A percentile compares a stretch with the other conserved stretches of the same genome.
Conservation (phyloP, 371 early-diverging fungal genomes). For the Haplosporangium sp. region DNA sequence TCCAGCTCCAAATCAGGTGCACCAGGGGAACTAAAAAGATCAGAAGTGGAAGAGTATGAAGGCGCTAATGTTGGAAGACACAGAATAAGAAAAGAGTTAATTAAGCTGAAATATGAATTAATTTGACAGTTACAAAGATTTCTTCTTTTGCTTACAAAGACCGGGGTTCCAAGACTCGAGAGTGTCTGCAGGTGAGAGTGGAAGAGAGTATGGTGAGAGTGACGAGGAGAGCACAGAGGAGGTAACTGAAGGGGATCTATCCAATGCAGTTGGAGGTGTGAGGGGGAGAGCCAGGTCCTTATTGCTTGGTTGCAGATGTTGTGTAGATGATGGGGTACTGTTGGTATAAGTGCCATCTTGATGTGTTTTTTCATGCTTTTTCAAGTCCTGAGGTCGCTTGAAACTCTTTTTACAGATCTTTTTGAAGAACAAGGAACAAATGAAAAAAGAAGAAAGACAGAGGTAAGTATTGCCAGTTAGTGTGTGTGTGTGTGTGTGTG, state of each 20-base stretch:
- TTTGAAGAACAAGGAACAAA: neutral
- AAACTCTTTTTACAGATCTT: conserved; percentile 87
- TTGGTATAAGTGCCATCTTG: conserved; percentile 59
- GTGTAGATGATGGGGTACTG: conserved; percentile 22
- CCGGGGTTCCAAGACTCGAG: conserved; percentile 50
- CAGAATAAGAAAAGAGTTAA: neutral
- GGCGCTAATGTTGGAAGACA: conserved; percentile 25
- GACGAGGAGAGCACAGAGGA: conserved; percentile 22
- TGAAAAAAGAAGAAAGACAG: too few relatives aligned
- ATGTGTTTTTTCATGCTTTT: conserved; percentile 93
- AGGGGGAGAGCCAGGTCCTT: conserved; percentile 17
- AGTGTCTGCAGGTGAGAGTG: conserved; percentile 50
- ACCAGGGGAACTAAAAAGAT: conserved; percentile 38
- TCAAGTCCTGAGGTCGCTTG: conserved; percentile 94
- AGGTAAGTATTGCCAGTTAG: too few relatives aligned
- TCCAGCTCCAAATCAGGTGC: conserved; percentile 42
- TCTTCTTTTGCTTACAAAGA: conserved; percentile 28
- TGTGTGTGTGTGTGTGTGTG: too few relatives aligned
- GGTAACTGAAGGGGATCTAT: conserved; percentile 44
- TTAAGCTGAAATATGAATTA: neutral
- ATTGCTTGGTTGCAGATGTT: conserved; percentile 21
- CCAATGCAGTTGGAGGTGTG: conserved; percentile 53
- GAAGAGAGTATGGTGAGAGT: conserved; percentile 40
- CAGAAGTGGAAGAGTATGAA: conserved; percentile 43
- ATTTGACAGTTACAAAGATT: neutral